Base-by-base conservation (phyloP, 805 yeast species). In the Candida verbasci region DNA sequence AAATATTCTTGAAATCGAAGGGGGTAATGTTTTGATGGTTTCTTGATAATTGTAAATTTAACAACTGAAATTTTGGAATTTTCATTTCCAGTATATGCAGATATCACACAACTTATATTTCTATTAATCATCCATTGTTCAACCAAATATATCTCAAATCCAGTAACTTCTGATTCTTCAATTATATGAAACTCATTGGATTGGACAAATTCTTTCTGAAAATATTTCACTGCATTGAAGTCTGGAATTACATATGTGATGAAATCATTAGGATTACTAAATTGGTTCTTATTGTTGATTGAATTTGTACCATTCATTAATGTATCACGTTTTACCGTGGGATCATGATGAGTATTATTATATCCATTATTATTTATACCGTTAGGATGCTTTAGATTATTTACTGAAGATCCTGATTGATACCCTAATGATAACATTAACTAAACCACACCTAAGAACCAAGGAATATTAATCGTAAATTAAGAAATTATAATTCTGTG, bases 41-140 rank as follows among this genome's bases (percentile, higher is more conserved):
- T 62, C 22, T 74, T 78, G n/a, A 74, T 46, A 1, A 73, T 65
- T 12, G 85, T 72, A 40, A 80, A 70, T 24, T 74, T 76, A 24
- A 64, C 54, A 2, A 81, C 95, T 14, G 66, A 57, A 0, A 87
- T 72, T 20, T 61, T 60, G 46, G 87, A 85, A n/a, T 68, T 66
- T 4, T 75, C 53, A 51, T 87, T 85, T 3, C 98, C 98, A 0
- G 97, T 91, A 56, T 75, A 93, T 0, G 91, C 77, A 1, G 93
- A 78, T 12, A 91, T 80, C 4, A 84, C 70, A 1, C 82, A 70
- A 17, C 85, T 79, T 9, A 78, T 62, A 28, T 74, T 68, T 30
- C 97, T 67, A 40, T 80, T 80, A 23, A 82, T 71, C 3, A 85
- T 82, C 98, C 98, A 93, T 57, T 91, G 97, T 56, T 93, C 97